These are phyloP conservation scores for Zoysia japonica DNA, from an alignment of 176 grass and related monocot species.

Conservation along the genomic window DNA sequence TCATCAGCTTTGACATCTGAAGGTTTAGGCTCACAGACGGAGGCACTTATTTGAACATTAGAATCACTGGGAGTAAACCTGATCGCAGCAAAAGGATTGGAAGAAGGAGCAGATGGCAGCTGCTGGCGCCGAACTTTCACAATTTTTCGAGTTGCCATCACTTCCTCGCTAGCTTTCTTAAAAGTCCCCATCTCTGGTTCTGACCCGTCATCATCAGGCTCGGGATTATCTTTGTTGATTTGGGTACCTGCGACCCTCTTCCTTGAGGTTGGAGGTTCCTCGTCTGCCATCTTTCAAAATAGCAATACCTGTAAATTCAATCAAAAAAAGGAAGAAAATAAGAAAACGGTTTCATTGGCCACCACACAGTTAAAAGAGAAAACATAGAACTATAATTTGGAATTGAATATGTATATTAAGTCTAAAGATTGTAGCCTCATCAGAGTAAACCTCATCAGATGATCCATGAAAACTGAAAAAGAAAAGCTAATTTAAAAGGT, in stretches of 20 bases:
- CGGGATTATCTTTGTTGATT: constrained; percentile 85
- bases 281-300: constrained; percentile 61
- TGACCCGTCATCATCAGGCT: constrained; percentile 65
- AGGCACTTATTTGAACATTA: constrained; percentile 43
- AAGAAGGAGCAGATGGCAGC: constrained; percentile 46
- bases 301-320: constrained; percentile 29
- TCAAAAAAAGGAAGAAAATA: constrained; percentile 5
- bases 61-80: constrained; percentile 58
- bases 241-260: constrained; percentile 85
- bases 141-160: constrained; percentile 87
- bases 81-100: constrained; percentile 87
- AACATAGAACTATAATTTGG: background rate
- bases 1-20: constrained; percentile 47
- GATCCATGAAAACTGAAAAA: too few species aligned
- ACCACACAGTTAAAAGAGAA: constrained; percentile 4
- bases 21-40: constrained; percentile 40
- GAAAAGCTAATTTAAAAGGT: too few species aligned
- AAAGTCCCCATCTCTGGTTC: constrained; percentile 76
- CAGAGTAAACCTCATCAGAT: too few species aligned
- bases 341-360: constrained; percentile 12
- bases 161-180: constrained; percentile 95
- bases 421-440: too few species aligned
- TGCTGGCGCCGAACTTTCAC: constrained; percentile 80
- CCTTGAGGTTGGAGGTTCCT: constrained; percentile 71
- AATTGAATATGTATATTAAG: background rate